Percentiles rank a stretch among this genome's conserved stretches.
Conservation (phyloP, 768 basidiomycete genomes). For the Psilocybe cubensis region DNA sequence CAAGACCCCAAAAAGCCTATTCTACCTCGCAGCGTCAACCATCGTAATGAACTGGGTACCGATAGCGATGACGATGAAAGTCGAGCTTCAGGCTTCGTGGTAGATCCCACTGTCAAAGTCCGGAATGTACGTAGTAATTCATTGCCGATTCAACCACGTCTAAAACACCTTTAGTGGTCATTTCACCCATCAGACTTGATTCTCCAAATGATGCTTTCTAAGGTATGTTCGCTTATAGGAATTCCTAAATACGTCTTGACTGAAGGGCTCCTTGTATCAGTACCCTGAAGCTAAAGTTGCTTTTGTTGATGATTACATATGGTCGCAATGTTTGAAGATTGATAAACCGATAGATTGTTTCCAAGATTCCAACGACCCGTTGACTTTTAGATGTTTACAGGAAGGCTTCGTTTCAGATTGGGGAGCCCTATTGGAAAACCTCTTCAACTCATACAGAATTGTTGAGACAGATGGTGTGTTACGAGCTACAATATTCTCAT, state of each 20-base stretch:
- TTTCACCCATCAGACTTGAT: neutral
- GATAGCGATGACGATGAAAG: too few species aligned
- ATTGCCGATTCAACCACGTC: neutral
- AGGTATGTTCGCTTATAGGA: neutral
- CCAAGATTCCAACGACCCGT: neutral
- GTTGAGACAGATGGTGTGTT: neutral
- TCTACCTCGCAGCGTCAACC: too few species aligned
- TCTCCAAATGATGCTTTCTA: neutral
- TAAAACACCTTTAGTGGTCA: neutral
- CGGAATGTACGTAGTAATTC: neutral
- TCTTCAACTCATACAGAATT: neutral
- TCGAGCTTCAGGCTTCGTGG: too few species aligned
- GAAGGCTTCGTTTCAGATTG: neutral
- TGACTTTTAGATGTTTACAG: neutral
- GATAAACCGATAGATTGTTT: neutral
- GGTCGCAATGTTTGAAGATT: neutral
- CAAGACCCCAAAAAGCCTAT: too few species aligned
- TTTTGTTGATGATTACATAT: neutral
- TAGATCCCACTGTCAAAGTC: neutral
- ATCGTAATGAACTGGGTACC: too few species aligned
- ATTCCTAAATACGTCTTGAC: neutral
- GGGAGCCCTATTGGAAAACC: neutral
- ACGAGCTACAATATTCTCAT: neutral
- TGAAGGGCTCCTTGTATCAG: neutral
- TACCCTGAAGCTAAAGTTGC: neutral